Conservation (phyloP, 1,284 basidiomycete species). For the Pulveroboletus sp. region DNA sequence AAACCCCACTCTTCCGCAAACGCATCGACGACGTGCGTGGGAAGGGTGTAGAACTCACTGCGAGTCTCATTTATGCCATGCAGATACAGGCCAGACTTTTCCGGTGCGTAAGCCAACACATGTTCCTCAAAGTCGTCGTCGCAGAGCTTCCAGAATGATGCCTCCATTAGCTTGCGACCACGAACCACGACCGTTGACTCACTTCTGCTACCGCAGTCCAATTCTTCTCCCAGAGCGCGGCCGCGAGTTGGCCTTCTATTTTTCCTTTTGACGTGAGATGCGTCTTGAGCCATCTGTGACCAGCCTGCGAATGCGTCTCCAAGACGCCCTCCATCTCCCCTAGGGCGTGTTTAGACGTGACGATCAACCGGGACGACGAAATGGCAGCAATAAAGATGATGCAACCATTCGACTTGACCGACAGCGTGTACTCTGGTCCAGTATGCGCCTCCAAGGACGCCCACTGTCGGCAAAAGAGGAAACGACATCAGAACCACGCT, state of each 20-base stretch:
- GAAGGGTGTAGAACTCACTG: slow-evolving; percentile 73
- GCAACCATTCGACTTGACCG: slow-evolving; percentile 96
- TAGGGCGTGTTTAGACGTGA: slow-evolving; percentile 92
- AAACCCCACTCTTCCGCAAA: slow-evolving; percentile 94
- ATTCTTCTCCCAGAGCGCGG: slow-evolving; percentile 77
- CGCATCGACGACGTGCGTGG: slow-evolving; percentile 66
- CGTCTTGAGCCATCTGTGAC: slow-evolving; percentile 79
- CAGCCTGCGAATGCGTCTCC: slow-evolving; percentile 74
- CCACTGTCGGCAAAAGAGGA: slow-evolving; percentile 61
- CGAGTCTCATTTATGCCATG: slow-evolving; percentile 87
- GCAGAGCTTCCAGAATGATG: slow-evolving; percentile 66
- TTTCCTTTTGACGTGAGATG: slow-evolving; percentile 70
- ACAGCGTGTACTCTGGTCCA: slow-evolving; percentile 80
- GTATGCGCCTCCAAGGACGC: slow-evolving; percentile 72
- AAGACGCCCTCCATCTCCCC: slow-evolving; percentile 49
- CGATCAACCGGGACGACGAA: slow-evolving; percentile 71
- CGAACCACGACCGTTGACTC: slow-evolving; percentile 22
- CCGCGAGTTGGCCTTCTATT: slow-evolving; percentile 76
- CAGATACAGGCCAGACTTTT: slow-evolving; percentile 89
- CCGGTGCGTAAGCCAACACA: slow-evolving; percentile 80
- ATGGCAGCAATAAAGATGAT: slow-evolving; percentile 96
- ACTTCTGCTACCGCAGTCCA: slow-evolving; percentile 94
- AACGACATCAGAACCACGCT: not conserved
- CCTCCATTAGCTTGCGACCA: not conserved
- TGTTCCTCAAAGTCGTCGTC: slow-evolving; percentile 99